A percentile compares a stretch with the other conserved stretches of the same genome.
phyloP scores from a whole-genome alignment of 768 basidiomycete genomes.

The Lentinula sp. region DNA sequence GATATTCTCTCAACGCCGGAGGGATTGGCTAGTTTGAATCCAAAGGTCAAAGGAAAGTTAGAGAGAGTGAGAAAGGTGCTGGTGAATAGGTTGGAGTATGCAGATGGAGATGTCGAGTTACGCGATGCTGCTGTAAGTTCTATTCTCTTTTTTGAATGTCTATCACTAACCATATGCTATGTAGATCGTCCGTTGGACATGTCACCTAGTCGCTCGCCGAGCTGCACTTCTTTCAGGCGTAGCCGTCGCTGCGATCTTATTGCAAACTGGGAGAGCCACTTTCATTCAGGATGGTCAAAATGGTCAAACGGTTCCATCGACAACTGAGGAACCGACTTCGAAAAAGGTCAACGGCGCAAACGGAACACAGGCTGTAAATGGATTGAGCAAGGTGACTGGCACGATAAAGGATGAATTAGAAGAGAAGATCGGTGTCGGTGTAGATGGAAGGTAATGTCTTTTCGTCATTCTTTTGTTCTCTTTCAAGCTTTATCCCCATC shows the following conservation, averaged over 20 bases:
- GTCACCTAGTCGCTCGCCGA: slow-evolving; percentile 69
- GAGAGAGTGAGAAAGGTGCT: slow-evolving; percentile 56
- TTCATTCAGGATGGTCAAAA: slow-evolving; percentile 33
- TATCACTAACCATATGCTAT: neutral
- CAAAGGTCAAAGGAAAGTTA: slow-evolving; percentile 23
- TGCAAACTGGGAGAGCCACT: slow-evolving; percentile 71
- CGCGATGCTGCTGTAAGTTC: slow-evolving; percentile 48
- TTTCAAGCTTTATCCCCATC: neutral
- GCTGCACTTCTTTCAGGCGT: slow-evolving; percentile 82
- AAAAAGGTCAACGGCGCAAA: neutral
- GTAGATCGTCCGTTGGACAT: slow-evolving; percentile 80
- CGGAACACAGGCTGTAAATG: neutral
- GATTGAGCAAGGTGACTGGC: neutral
- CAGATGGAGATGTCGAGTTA: slow-evolving; percentile 46
- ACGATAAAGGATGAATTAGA: slow-evolving; percentile 21
- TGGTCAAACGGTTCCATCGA: slow-evolving; percentile 13
- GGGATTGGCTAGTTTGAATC: neutral
- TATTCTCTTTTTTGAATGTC: neutral
- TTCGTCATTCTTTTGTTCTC: neutral
- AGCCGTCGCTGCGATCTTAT: slow-evolving; percentile 79
- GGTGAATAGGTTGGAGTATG: slow-evolving; percentile 54
- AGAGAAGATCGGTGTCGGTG: slow-evolving; percentile 69
- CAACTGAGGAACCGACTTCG: too few relatives aligned
- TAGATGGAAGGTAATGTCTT: slow-evolving; percentile 78
- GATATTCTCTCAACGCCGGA: neutral